Conservation (phyloP, 2,329 filamentous ascomycete species). For the Pseudogymnoascus sp. region DNA sequence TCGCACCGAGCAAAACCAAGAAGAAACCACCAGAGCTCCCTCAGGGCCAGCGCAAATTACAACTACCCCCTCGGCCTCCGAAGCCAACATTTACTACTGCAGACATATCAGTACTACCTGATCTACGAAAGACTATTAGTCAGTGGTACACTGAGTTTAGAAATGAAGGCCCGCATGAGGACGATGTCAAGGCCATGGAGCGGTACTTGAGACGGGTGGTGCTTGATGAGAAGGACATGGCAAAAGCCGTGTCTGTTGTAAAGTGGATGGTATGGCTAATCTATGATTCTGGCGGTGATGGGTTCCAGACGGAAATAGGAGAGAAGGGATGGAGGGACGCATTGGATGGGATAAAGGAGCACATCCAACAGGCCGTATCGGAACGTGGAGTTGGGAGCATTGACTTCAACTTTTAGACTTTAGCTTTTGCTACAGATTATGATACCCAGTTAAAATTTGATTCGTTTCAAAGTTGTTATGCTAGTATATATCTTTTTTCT, state of each 20-base stretch:
- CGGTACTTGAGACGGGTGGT: conserved; percentile 70
- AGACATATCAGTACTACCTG: conserved; percentile 48
- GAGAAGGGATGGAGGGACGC: conserved; percentile 43
- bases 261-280: conserved; percentile 60
- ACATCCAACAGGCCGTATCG: conserved; percentile 50
- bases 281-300: conserved; percentile 40
- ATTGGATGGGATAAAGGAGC: conserved; percentile 39
- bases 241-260: conserved; percentile 64
- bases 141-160: conserved; percentile 71
- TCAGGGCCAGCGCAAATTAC: conserved; percentile 30
- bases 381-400: conserved; percentile 52
- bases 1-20: conserved; percentile 26
- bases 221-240: conserved; percentile 67
- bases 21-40: conserved; percentile 20
- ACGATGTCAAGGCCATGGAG: conserved; percentile 70
- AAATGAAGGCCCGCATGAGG: conserved; percentile 67
- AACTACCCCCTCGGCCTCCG: conserved; percentile 43
- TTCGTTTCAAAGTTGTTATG: too few species aligned
- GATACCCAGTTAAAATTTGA: not conserved
- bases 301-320: conserved; percentile 33
- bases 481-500: not conserved
- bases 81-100: conserved; percentile 57
- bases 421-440: not conserved
- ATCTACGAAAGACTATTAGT: conserved; percentile 67
- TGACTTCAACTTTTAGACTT: conserved; percentile 36